Percentiles rank a stretch among this genome's conserved stretches.
Conservation (phyloP, 2,329 filamentous ascomycete genomes). For the Incumbomyces delicatus region DNA sequence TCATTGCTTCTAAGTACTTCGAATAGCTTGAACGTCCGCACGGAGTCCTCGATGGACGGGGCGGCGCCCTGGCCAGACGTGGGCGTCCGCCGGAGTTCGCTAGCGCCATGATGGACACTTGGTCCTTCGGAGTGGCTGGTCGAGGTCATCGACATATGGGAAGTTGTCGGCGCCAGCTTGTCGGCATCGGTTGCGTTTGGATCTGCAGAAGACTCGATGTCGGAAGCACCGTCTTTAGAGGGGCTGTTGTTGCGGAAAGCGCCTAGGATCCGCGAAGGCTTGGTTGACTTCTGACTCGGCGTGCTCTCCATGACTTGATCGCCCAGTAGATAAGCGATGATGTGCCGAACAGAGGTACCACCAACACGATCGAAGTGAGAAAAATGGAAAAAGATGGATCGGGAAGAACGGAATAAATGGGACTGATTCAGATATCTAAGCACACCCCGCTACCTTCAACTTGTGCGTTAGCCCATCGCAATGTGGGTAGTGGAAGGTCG, state of each 20-base stretch:
- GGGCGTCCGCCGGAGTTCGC: constrained; percentile 26
- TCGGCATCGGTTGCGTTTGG: constrained; percentile 1
- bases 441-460: too few relatives aligned
- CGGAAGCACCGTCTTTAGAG: constrained; percentile 31
- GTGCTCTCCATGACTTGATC: constrained; percentile 17
- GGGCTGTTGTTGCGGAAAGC: constrained; percentile 44
- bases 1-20: constrained; percentile 86
- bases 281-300: constrained; percentile 43
- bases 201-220: constrained; percentile 20
- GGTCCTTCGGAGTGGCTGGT: constrained; percentile 23
- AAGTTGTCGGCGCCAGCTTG: constrained; percentile 19
- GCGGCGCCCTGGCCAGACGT: constrained; percentile 25
- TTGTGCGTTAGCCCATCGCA: too few relatives aligned
- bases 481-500: too few relatives aligned
- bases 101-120: constrained; percentile 24
- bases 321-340: not conserved
- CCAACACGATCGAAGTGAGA: not conserved
- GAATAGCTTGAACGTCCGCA: constrained; percentile 87
- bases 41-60: constrained; percentile 75
- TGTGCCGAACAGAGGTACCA: not conserved
- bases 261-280: constrained; percentile 44
- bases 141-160: constrained; percentile 21
- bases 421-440: too few relatives aligned
- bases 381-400: not conserved
- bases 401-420: too few relatives aligned